These are phyloP conservation scores for Fraxinus baroniana DNA, from an alignment of 305 asterid genomes.

Conservation along the genomic window DNA sequence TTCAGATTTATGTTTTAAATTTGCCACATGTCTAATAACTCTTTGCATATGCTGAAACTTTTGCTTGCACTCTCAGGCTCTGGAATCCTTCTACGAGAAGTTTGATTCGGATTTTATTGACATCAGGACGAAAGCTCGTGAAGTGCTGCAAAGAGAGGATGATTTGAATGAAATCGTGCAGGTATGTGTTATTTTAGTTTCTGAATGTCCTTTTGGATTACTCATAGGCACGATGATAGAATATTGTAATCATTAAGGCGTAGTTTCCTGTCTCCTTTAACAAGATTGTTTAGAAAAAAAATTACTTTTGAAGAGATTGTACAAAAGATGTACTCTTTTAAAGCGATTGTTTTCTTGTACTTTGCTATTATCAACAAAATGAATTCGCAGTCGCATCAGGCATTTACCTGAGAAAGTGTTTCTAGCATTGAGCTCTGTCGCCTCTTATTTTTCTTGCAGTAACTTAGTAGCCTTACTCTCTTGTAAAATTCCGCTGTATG, in stretches of 20 bases:
- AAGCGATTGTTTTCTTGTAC: neutral
- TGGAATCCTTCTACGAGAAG: constrained; percentile 91
- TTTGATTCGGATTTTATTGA: constrained; percentile 87
- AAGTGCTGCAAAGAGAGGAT: constrained; percentile 96
- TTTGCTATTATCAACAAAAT: neutral
- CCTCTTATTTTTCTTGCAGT: neutral
- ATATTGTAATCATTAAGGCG: neutral
- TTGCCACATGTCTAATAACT: neutral
- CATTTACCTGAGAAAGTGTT: neutral
- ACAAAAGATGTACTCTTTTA: neutral
- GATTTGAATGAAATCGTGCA: constrained; percentile 97
- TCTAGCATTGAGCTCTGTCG: neutral
- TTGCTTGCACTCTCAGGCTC: constrained; percentile 51
- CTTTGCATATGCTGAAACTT: constrained; percentile 10
- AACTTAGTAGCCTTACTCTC: neutral
- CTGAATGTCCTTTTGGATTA: neutral
- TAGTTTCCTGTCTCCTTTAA: neutral
- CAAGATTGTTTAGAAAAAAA: neutral
- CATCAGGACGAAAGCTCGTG: constrained; percentile 98
- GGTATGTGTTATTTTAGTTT: constrained; percentile 38
- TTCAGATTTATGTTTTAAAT: neutral
- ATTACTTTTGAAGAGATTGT: neutral
- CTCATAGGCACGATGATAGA: neutral
- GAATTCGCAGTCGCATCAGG: neutral
- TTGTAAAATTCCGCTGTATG: neutral